Conservation (phyloP, 2,329 filamentous ascomycete species). For the Metarhizium album region DNA sequence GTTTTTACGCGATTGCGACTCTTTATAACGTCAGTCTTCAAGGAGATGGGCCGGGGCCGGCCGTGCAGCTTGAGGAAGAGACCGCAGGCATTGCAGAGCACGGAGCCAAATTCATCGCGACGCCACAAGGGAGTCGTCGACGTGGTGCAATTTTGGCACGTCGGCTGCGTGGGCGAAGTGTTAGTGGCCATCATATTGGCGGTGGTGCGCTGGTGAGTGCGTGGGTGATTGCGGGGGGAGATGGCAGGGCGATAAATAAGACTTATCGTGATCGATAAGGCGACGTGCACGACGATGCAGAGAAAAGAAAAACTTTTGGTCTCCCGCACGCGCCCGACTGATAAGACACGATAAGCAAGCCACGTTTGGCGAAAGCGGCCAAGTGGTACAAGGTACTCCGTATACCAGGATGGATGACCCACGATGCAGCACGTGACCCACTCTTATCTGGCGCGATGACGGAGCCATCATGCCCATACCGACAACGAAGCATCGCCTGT, state of each 20-base stretch:
- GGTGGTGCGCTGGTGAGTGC: constrained; percentile 23
- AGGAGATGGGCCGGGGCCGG: constrained; percentile 80
- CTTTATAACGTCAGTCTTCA: constrained; percentile 99
- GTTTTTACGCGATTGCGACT: constrained; percentile 97
- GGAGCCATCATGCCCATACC: neutral
- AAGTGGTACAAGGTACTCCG: too few species aligned
- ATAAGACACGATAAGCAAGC: constrained; percentile 25
- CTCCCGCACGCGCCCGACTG: constrained; percentile 18
- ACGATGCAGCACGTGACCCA: constrained; percentile 22
- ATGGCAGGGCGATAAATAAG: constrained; percentile 20
- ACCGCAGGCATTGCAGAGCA: constrained; percentile 97
- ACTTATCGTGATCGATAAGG: constrained; percentile 29
- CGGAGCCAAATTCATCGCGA: constrained; percentile 87
- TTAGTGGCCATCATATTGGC: constrained; percentile 42
- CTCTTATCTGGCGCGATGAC: constrained; percentile 4
- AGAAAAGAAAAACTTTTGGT: constrained; percentile 24
- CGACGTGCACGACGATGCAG: constrained; percentile 17
- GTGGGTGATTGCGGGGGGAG: constrained; percentile 13
- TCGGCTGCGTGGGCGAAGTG: constrained; percentile 65
- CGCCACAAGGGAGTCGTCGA: constrained; percentile 96
- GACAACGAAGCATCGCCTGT: neutral
- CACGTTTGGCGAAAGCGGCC: constrained; percentile 2
- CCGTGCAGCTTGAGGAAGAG: constrained; percentile 96
- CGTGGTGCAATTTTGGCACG: constrained; percentile 92
- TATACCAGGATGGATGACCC: neutral